Evolutionary conservation across 208 protist species (phyloP), one percentile per base, ranked within the genome.

Genomic region (Trypanosoma scelopori): DNA sequence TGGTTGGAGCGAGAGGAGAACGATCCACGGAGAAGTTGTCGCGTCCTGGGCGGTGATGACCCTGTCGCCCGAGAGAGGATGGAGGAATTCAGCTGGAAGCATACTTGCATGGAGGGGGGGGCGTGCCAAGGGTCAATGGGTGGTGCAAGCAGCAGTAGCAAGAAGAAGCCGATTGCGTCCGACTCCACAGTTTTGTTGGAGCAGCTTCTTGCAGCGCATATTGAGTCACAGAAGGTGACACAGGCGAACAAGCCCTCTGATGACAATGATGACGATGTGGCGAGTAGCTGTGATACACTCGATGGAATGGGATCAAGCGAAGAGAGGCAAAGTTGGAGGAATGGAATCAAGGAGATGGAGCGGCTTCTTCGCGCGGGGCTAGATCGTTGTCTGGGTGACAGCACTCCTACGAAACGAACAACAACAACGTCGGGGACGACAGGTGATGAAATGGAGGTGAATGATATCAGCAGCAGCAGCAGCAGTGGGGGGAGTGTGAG

Each of bases 401-500:
- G 32, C 13, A 37, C 23, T 15, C 42, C 13, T 53, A 39, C 5
- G 9, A 43, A 41, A 28, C 25, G 25, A 12, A 23, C 18, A 45
- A 32, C 43, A 68, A 45, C 45, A 42, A 53, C 55, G 25, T 55
- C 18, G 46, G 28, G 4, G 4, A 22, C 37, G 35, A 6, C 20
- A 46, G 32, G 42, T 52, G 50, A 60, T 43, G 63, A 68, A 25
- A 68, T 55, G 3, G 55, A 63, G n/a, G 65, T 55, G 32, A 70
- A 70, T 49, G 46, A 61, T 37, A 62, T 55, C 4, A 70, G 65
- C 39, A 48, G 64, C n/a, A n/a, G n/a, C 43, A 51, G 57, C 65
- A 70, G 55, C 27, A 62, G 55, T 62, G 46, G 41, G 42, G 35
- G 41, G 0, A 68, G 53, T 52, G 53, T 68, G 15, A 59, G 28